Evolutionary conservation across 192 early-diverging fungal genomes (phyloP), one percentile per base, ranked within the genome.

Genomic region (Dimargaris verticillata): DNA sequence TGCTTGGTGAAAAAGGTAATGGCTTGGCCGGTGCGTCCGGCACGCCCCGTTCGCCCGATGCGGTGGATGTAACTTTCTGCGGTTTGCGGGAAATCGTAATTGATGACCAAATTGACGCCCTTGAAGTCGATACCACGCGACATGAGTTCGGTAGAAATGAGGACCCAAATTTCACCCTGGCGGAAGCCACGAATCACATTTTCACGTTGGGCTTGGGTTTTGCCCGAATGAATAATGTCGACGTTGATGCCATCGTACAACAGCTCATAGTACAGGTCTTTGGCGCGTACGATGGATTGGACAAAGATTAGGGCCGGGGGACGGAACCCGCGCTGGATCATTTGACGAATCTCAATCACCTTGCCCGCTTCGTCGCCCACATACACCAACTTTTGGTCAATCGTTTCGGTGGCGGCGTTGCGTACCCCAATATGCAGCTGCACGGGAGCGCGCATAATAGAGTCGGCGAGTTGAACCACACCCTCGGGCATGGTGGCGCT

Each of bases 91-190:
- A 97, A 94, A 68, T 99, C 96, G 63, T 95, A 99, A 68, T 99
- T 99, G 76, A 99, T 88, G 29, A 99, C 96, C 61, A 91, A 63
- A 57, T 93, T 89, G 26, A 99, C 93, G 20, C 90, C 92, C 69
- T 95, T 94, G 72, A 99, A 96, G 77, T 99, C 94, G 66, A 99
- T 87, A 80, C 96, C 96, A 69, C 96, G 87, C 9, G 92, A 86
- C 88, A 97, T 92, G 49, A 99, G 70, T 63, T 99, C 94, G 2
- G 96, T 97, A 38, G 92, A 81, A 58, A 99, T 96, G 46, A 99
- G 73, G 28, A 96, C 87, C 92, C 93, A 96, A 18, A 93, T 83
- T 64, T 87, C 85, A 38, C 96, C 94, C 12, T 74, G 63, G 18
- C 92, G 79, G 77, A 99, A 97, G 51, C 87, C 82, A 59, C 89